Conservation (phyloP, 306 rosid genomes). For the Rosa lucieae region DNA sequence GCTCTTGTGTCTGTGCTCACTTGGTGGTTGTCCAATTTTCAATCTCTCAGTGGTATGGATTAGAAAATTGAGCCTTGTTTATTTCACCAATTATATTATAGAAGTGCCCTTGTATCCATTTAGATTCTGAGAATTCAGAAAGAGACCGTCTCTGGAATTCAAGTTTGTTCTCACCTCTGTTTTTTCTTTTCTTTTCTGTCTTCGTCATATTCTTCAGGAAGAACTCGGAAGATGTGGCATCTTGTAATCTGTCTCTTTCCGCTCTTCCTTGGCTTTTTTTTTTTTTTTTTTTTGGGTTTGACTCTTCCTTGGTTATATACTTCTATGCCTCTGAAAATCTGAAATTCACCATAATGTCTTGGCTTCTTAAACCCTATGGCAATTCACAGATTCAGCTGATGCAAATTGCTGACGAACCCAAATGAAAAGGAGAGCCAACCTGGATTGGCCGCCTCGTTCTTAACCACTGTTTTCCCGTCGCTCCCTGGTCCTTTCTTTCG, state of each 20-base stretch:
- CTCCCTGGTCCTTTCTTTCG: neutral
- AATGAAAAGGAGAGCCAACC: no score
- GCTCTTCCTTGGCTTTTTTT: neutral
- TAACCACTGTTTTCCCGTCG: neutral
- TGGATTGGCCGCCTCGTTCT: no score
- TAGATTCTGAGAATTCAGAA: neutral
- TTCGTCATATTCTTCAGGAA: neutral
- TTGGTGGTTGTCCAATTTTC: slow-evolving; percentile 34
- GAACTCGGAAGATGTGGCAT: neutral
- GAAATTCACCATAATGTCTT: neutral
- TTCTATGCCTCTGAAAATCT: neutral
- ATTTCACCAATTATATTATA: neutral
- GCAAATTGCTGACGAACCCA: no score
- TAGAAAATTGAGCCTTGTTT: neutral
- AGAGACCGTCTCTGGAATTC: neutral
- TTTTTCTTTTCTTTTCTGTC: neutral
- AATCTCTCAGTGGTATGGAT: slow-evolving; percentile 17
- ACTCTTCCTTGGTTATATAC: no score
- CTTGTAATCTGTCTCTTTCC: neutral
- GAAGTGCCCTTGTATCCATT: neutral
- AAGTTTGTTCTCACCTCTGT: neutral
- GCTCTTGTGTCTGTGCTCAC: slow-evolving; percentile 30
- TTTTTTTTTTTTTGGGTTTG: no score
- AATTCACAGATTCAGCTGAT: no score
- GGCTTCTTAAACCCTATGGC: neutral